Percentiles rank a stretch among this genome's conserved stretches.
These are phyloP conservation scores for Trichosphaerium sp. DNA, from an alignment of 78 protist species.

Conservation along the genomic window DNA sequence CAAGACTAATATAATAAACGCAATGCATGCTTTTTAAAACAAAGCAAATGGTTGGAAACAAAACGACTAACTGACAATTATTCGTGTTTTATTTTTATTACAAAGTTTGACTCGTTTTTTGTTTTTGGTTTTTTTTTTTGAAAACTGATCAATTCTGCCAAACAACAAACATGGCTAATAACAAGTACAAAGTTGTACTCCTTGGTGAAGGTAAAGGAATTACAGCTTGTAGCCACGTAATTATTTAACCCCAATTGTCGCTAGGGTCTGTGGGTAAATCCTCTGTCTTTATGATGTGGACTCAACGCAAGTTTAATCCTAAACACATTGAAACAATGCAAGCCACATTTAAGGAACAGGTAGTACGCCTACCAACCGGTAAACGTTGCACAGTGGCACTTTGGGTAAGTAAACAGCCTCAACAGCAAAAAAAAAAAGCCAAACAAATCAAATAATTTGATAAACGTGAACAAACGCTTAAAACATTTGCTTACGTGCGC, in stretches of 20 bases:
- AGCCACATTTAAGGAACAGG: conserved; percentile 64
- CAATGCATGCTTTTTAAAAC: too few species aligned
- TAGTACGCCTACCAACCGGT: conserved; percentile 57
- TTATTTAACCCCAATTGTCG: background rate
- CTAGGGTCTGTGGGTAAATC: conserved; percentile 92
- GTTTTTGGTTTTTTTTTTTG: too few species aligned
- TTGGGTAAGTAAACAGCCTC: background rate
- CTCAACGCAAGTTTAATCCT: conserved; percentile 52
- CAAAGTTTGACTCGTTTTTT: too few species aligned
- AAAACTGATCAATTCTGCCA: too few species aligned
- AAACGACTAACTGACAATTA: too few species aligned
- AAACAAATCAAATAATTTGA: background rate
- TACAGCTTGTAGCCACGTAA: background rate
- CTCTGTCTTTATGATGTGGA: conserved; percentile 67
- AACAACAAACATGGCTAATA: too few species aligned
- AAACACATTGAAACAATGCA: conserved; percentile 63
- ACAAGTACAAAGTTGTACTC: conserved; percentile 71
- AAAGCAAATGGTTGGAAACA: too few species aligned
- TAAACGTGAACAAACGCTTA: conserved; percentile 3
- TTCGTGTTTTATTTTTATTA: too few species aligned
- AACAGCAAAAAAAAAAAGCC: background rate
- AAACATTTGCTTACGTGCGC: background rate
- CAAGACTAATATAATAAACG: too few species aligned
- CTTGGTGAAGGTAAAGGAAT: conserved; percentile 78
- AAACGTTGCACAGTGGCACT: conserved; percentile 74